A percentile compares a stretch with the other conserved stretches of the same genome.
Conservation (phyloP, 495 filamentous ascomycete genomes). For the Aspergillus carlsbadensis region DNA sequence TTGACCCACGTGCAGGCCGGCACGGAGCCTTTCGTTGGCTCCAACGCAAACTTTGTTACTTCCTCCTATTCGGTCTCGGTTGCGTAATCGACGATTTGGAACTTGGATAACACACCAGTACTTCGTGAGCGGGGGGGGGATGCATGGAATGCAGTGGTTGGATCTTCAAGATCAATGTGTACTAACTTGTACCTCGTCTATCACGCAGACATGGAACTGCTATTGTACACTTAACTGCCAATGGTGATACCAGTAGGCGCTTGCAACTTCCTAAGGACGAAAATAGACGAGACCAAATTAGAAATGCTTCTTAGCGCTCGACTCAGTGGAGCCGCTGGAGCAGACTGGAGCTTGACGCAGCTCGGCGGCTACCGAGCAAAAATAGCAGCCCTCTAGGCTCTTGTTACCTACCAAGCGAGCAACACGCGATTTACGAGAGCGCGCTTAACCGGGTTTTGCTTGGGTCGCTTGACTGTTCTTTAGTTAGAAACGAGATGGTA, state of each 20-base stretch:
- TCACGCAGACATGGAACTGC: not conserved
- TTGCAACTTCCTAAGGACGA: not conserved
- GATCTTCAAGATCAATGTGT: not conserved
- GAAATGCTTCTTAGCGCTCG: not conserved
- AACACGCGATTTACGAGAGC: not conserved
- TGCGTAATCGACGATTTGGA: constrained; percentile 25
- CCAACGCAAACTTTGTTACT: constrained; percentile 33
- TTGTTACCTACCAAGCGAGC: constrained; percentile 1
- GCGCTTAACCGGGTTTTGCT: not conserved
- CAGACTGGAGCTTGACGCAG: constrained; percentile 7
- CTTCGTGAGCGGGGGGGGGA: not conserved
- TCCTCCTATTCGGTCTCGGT: constrained; percentile 42
- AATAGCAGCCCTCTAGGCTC: constrained; percentile 3
- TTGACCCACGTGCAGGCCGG: constrained; percentile 55
- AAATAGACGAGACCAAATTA: constrained; percentile 1
- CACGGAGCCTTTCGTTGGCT: constrained; percentile 55
- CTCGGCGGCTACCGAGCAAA: constrained; percentile 3
- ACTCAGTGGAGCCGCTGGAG: no score
- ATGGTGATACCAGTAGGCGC: not conserved
- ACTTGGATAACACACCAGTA: not conserved
- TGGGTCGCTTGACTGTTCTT: not conserved
- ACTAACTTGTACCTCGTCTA: not conserved
- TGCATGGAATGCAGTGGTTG: not conserved
- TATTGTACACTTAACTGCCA: not conserved
- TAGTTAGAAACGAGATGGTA: constrained; percentile 4